Base-by-base conservation (phyloP, 1,284 basidiomycete species). In the Cryptococcus sp. region DNA sequence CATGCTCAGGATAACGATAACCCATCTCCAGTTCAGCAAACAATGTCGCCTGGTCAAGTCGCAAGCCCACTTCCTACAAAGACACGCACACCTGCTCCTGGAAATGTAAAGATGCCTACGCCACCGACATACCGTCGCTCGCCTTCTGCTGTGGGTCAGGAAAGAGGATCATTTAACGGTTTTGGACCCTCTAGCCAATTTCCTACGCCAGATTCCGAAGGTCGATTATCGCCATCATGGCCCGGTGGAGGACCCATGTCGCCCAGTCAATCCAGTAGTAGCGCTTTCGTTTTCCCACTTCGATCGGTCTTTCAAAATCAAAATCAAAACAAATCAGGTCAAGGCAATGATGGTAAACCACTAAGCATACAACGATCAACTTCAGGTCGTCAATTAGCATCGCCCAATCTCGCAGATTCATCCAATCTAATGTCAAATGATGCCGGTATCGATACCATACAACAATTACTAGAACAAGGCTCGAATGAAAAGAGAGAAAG, bases 231-330 rank as follows among this genome's bases (percentile, higher is more conserved):
- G 11, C 37, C 45, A 13, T 51, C 57, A 9, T 46, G 57, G 2
- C 49, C 53, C 7, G 34, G 42, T n/a, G 23, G 5, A 14, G 66
- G 68, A 7, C 59, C 63, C 1, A 21, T 64, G 11, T 62, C 57
- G 36, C 66, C 64, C 2, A 43, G 46, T 19, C 48, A 53, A 3
- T 59, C 49, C 44, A 44, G 45, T 21, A 53, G 53, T 4, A 63
- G 55, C 50, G 63, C 63, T 7, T 73, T 66, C 50, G 61, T 71
- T 41, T 73, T 73, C 45, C 70, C 70, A 11, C 71, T 73, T 23
- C 65, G 70, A 48, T 73, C 70, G 1, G 66, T 73, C 4, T 69
- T 64, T 25, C 59, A 62, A 37, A 58, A 59, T 31, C 31, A 31
- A 32, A 28, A 13, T 14, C 23, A 43, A 46, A 13, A n/a, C 31